phyloP scores from a whole-genome alignment of 108 stramenopile species.

The Nitzschia sp. region DNA sequence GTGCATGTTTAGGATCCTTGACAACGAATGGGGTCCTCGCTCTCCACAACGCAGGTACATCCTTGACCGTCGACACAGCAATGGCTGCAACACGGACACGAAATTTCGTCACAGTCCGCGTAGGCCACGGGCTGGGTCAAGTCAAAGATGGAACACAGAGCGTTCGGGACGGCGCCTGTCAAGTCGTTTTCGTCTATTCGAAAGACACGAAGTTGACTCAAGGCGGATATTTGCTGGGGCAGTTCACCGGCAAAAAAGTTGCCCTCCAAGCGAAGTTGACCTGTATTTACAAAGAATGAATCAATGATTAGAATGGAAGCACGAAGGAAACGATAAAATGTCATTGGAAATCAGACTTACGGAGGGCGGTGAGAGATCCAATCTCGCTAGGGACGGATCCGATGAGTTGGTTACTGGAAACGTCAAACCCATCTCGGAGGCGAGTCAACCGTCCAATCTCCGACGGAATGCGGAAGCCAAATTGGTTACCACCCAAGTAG shows the following conservation, averaged over 20 bases:
- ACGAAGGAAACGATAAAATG: background rate
- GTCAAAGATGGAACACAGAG: constrained; percentile 17
- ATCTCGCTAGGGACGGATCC: constrained; percentile 53
- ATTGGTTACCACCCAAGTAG: constrained; percentile 49
- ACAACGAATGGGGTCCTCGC: constrained; percentile 8
- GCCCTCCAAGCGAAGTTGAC: constrained; percentile 30
- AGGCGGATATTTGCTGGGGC: constrained; percentile 13
- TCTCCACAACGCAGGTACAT: constrained; percentile 13
- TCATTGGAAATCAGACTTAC: constrained; percentile 11
- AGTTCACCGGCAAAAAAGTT: constrained; percentile 31
- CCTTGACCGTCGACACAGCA: constrained; percentile 28
- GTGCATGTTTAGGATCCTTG: constrained; percentile 1
- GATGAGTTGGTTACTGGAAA: constrained; percentile 54
- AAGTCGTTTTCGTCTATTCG: constrained; percentile 43
- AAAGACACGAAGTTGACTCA: constrained; percentile 29
- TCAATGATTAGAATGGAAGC: background rate
- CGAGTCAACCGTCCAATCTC: constrained; percentile 64
- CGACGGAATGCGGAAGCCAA: constrained; percentile 58
- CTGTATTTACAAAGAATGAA: constrained; percentile 11
- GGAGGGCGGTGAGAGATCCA: constrained; percentile 24
- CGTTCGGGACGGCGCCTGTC: constrained; percentile 33
- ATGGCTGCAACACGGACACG: constrained; percentile 35
- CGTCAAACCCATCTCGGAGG: constrained; percentile 47
- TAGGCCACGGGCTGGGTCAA: constrained; percentile 16
- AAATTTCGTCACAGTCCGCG: constrained; percentile 31